phyloP scores from a whole-genome alignment of 2,329 filamentous ascomycete species.

The Botrytis fragariae region DNA sequence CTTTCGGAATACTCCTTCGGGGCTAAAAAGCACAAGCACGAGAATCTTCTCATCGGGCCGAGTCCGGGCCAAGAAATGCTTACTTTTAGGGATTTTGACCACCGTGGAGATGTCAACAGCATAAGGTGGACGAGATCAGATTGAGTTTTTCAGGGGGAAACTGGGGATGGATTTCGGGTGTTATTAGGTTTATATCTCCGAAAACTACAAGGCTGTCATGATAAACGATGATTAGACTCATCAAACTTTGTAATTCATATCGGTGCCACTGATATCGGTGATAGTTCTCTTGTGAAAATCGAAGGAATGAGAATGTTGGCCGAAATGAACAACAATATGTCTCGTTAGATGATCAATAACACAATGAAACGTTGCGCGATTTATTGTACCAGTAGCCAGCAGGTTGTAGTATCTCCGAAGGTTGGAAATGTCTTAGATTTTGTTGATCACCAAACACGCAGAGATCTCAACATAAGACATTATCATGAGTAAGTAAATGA shows the following conservation, averaged over 20 bases:
- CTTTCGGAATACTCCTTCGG: background rate
- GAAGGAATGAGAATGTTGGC: background rate
- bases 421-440: background rate
- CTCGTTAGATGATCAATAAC: background rate
- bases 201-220: background rate
- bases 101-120: background rate
- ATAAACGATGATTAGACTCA: background rate
- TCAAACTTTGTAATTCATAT: background rate
- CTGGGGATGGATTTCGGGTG: constrained; percentile 11
- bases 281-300: background rate
- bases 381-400: background rate
- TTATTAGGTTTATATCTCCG: constrained; percentile 15
- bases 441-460: background rate
- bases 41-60: background rate
- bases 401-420: background rate
- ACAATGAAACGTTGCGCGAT: background rate
- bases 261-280: background rate
- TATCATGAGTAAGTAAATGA: background rate
- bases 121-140: constrained; percentile 5
- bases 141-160: constrained; percentile 7
- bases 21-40: background rate
- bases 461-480: constrained; percentile 1
- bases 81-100: background rate
- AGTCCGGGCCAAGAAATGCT: constrained; percentile 4
- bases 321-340: background rate